Base-by-base conservation (phyloP, 306 rosid species). In the Vigna mungo region DNA sequence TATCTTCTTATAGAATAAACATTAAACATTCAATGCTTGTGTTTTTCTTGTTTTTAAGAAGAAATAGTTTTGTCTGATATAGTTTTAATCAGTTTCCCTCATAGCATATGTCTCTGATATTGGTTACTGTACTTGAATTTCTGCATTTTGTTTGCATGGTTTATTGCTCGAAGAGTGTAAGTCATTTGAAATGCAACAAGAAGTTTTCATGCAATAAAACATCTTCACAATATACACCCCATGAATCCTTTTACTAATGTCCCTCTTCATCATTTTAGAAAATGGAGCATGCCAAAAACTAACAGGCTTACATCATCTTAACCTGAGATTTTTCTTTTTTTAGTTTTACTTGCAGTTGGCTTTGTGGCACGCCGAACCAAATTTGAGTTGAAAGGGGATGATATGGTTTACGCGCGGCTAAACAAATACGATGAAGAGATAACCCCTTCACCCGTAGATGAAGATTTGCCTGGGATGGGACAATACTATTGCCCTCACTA, bases 391-490 rank as follows among this genome's bases (percentile, higher is more conserved):
- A 92, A 90, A 67, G 96, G 97, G 1, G 97, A 88, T 32, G 99
- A 95, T 34, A 85, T 91, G 97, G 97, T 95, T 34, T 95, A 87
- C 66, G 88, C 74, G 43, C 87, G 83, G 78, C 56, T 92, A 21
- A 85, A 87, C 44, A 90, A 83, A 65, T 83, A 84, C 1, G 90
- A 87, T 1, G 90, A 77, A 71, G 87, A 65, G 77, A 84, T 13
- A 61, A 53, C 51, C 15, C 63, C 85, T 18, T 85, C 90, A 71
- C 92, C 97, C n/a, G 5, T 87, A 0, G 97, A 95, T 66, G 97
- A 92, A 85, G 99, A 95, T 51, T 87, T 92, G 58, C 96, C 97
- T 20, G 99, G 99, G 52, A 87, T 95, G 99, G 99, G 99, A 36
- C 99, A 95, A 75, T 83, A 87, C 81, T 91, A 91, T 77, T 94